Evolutionary conservation across 2,329 filamentous ascomycete species (phyloP).

Genomic region (Cladorrhinum sp.): DNA sequence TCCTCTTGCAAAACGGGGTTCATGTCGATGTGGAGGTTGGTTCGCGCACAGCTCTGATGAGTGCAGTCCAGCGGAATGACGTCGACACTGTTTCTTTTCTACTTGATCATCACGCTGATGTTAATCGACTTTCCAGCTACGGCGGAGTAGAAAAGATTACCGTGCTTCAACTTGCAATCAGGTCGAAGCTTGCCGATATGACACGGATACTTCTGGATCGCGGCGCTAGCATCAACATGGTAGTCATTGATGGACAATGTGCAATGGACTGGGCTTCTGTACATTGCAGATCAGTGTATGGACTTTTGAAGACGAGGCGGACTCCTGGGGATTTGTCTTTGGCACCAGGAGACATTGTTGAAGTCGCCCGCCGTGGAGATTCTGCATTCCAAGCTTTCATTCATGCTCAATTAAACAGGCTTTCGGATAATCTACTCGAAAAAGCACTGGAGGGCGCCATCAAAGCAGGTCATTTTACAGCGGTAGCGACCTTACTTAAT

Average conservation of each 20-base stretch:
- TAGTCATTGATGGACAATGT: neutral
- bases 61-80: neutral
- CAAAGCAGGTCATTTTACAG: neutral
- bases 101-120: neutral
- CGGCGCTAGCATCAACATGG: neutral
- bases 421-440: neutral
- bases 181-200: neutral
- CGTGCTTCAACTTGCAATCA: neutral
- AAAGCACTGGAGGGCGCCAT: constrained; percentile 4
- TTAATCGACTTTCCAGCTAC: neutral
- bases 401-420: neutral
- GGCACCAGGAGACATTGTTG: constrained; percentile 5
- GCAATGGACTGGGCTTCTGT: constrained; percentile 4
- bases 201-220: neutral
- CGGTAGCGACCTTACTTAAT: neutral
- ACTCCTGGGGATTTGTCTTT: neutral
- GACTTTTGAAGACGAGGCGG: neutral
- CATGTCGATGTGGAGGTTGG: neutral
- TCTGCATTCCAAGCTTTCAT: neutral
- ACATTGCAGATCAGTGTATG: neutral
- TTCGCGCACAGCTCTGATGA: neutral
- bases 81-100: constrained; percentile 1
- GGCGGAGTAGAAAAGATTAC: neutral
- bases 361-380: constrained; percentile 1
- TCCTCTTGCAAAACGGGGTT: constrained; percentile 2